phyloP scores from a whole-genome alignment of 345 rosid genomes.

The Citrus sinensis region DVS_A1.0 CM039162.1:30238001-30238500 shows the following conservation, averaged over 20 bases:
- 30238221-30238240: not conserved
- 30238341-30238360: too few relatives aligned
- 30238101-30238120: not conserved
- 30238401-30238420: too few relatives aligned
- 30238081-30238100: too few relatives aligned
- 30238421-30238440: too few relatives aligned
- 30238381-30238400: too few relatives aligned
- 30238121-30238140: not conserved
- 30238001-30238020: not conserved
- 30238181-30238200: not conserved
- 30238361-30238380: too few relatives aligned
- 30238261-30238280: too few relatives aligned
- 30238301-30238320: not conserved
- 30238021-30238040: not conserved
- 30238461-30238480: too few relatives aligned
- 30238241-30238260: too few relatives aligned
- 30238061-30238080: not conserved
- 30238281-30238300: not conserved
- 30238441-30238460: too few relatives aligned
- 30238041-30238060: not conserved
- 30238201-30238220: not conserved
- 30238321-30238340: too few relatives aligned
- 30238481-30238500: too few relatives aligned
- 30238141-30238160: not conserved
- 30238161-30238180: not conserved